Base-by-base conservation (phyloP, 2,329 filamentous ascomycete genomes). In the Sporothrix variecibatus region DNA sequence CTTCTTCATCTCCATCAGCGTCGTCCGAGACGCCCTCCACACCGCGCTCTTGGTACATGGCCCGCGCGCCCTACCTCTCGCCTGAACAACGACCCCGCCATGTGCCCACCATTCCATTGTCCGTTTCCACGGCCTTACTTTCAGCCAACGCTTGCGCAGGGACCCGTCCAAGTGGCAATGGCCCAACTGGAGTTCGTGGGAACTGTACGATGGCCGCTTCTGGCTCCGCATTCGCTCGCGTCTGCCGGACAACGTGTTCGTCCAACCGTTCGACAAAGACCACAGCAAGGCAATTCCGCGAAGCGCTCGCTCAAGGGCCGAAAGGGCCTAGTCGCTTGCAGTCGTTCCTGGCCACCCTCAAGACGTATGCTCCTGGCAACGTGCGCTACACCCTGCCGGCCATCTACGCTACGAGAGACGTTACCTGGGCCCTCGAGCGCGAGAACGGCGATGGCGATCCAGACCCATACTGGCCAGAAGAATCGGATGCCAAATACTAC, bases 131-230 rank as follows among this genome's bases (percentile, higher is more conserved):
- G 43, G 43, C 75, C 70, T 68, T 75, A 0, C 2, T 75, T 76
- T 56, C 72, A 77, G 17, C 40, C 71, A 12, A 73, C 75, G 76
- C 23, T 75, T 75, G 56, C 53, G 49, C 28, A 65, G 64, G 20
- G 28, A 67, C 23, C 73, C 72, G 6, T 62, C 53, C 12, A 46
- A 69, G 1, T 81, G 79, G 79, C 75, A 75, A 8, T 80, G 80
- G 79, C 74, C 77, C 1, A 4, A n/a, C 2, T 83, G 81, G 82
- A 75, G 73, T 49, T 75, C 71, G 1, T 84, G 84, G 81, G 75
- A 77, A 65, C 79, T 87, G 72, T 92, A 86, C 82, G 90, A 92
- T 79, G 87, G 88, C 0, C 87, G 90, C 1, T 92, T 86, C 80
- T 92, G 90, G 90, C 80, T 91, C 20, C 83, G 85, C 20, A 73